Conservation (phyloP, 805 yeast genomes). For the Helenozyma rhizophorensis region DNA sequence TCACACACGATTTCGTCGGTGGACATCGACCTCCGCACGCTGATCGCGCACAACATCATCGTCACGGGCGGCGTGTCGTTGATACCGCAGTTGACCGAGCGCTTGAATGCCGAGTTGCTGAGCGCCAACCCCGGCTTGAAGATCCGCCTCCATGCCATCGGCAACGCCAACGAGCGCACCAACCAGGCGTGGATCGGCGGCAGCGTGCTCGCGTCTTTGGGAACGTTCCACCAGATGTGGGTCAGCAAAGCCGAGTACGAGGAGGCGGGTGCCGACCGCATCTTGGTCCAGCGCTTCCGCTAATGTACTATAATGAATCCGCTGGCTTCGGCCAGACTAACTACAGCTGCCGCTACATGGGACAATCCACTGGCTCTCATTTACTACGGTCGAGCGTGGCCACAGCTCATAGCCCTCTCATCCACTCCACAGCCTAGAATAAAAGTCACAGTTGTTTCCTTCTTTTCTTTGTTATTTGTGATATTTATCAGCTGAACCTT, state of each 20-base stretch:
- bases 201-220: constrained; percentile 78
- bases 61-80: constrained; percentile 82
- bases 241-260: constrained; percentile 83
- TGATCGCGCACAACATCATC: constrained; percentile 83
- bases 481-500: too few relatives aligned
- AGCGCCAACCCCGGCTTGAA: constrained; percentile 77
- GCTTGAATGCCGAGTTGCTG: constrained; percentile 67
- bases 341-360: too few relatives aligned
- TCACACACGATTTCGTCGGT: constrained; percentile 51
- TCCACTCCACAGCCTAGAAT: too few relatives aligned
- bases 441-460: too few relatives aligned
- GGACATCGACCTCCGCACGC: constrained; percentile 81
- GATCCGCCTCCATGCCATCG: constrained; percentile 77
- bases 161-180: constrained; percentile 70
- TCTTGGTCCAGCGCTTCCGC: constrained; percentile 79
- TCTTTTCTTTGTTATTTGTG: too few relatives aligned
- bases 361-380: too few relatives aligned
- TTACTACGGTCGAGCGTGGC: too few relatives aligned
- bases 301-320: constrained; percentile 26
- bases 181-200: constrained; percentile 92
- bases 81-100: constrained; percentile 75
- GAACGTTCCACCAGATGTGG: constrained; percentile 95
- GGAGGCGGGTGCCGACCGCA: constrained; percentile 81
- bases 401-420: too few relatives aligned
- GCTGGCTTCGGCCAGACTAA: too few relatives aligned